Percentiles rank a stretch among this genome's conserved stretches.
phyloP scores from a whole-genome alignment of 345 rosid genomes.

The Adansonia digitata region DNA sequence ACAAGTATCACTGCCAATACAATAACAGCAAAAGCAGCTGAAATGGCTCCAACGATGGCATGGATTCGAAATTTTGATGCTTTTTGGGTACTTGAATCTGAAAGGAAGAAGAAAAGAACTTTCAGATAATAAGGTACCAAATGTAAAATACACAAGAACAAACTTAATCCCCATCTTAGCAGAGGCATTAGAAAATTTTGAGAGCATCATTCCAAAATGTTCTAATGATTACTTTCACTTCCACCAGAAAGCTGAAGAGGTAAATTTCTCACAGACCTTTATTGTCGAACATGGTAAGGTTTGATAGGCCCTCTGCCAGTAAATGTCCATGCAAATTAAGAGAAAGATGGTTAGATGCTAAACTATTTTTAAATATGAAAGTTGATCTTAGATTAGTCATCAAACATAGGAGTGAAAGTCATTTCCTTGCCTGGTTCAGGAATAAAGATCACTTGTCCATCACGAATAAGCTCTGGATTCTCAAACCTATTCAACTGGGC shows the following conservation, averaged over 20 bases:
- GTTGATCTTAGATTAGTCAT: not conserved
- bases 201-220: not conserved
- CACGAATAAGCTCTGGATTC: slow-evolving; percentile 11
- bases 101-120: not conserved
- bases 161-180: not conserved
- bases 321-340: not conserved
- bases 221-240: not conserved
- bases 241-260: not conserved
- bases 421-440: slow-evolving; percentile 17
- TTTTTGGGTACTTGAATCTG: slow-evolving; percentile 14
- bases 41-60: slow-evolving; percentile 16
- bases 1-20: slow-evolving; percentile 13
- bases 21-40: slow-evolving; percentile 12
- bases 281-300: slow-evolving; percentile 15
- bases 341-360: slow-evolving; percentile 1
- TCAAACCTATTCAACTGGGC: slow-evolving; percentile 18
- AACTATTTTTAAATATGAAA: not conserved
- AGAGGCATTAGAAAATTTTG: not conserved
- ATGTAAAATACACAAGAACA: not conserved
- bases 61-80: slow-evolving; percentile 11
- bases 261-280: slow-evolving; percentile 18
- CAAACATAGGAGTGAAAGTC: not conserved
- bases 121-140: not conserved
- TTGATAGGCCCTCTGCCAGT: slow-evolving; percentile 18
- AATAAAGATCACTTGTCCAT: slow-evolving; percentile 22